Conservation (phyloP, 2,329 filamentous ascomycete genomes). For the Byssothecium circinans region DNA sequence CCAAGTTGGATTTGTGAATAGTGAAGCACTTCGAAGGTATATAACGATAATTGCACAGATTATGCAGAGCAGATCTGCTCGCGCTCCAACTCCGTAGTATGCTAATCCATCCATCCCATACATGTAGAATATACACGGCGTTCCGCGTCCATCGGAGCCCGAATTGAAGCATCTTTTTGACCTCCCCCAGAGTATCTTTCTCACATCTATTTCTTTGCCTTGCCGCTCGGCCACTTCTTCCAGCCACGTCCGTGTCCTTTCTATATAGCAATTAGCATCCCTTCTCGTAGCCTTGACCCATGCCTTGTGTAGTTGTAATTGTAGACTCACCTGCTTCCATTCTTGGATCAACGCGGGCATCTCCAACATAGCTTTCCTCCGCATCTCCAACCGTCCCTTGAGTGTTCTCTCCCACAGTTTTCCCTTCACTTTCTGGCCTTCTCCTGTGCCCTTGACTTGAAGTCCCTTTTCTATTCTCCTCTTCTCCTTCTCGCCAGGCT, state of each 20-base stretch:
- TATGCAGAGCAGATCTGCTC: background rate
- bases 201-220: conserved; percentile 24
- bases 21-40: too few species aligned
- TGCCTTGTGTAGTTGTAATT: background rate
- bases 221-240: conserved; percentile 68
- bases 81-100: conserved; percentile 3
- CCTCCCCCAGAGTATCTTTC: background rate
- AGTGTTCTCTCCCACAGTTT: conserved; percentile 88
- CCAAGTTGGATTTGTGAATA: too few species aligned
- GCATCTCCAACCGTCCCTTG: conserved; percentile 79
- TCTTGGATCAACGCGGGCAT: conserved; percentile 91
- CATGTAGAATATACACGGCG: conserved; percentile 21
- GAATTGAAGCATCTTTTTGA: background rate
- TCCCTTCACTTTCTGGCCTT: conserved; percentile 92
- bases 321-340: conserved; percentile 80
- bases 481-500: conserved; percentile 69
- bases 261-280: conserved; percentile 49
- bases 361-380: conserved; percentile 87
- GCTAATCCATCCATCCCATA: conserved; percentile 11
- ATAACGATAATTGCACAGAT: background rate
- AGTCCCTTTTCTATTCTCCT: conserved; percentile 77
- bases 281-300: background rate
- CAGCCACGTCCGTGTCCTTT: conserved; percentile 72
- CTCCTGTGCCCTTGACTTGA: conserved; percentile 87
- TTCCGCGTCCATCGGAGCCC: background rate